Conservation (phyloP, 495 filamentous ascomycete species). For the Penicillium ochrochloron region DNA sequence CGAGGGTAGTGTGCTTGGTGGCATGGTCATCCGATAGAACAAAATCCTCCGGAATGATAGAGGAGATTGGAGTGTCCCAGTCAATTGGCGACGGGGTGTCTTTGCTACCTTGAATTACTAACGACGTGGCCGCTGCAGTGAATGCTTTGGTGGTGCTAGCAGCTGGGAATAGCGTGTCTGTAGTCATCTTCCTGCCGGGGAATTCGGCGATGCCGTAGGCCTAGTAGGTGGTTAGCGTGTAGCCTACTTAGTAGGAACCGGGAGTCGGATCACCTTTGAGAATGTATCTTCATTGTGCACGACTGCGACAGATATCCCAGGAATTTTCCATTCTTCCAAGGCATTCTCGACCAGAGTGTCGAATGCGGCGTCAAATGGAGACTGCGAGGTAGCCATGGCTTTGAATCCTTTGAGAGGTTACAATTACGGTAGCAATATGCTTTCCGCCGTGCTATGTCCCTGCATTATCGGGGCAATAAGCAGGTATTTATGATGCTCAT, state of each 20-base stretch:
- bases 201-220: slow-evolving; percentile 54
- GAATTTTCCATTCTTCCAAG: slow-evolving; percentile 54
- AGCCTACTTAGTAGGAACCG: background rate
- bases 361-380: slow-evolving; percentile 40
- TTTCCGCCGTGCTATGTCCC: background rate
- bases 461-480: background rate
- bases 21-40: slow-evolving; percentile 49
- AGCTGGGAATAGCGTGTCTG: slow-evolving; percentile 46
- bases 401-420: background rate
- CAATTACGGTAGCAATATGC: background rate
- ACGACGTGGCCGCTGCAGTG: slow-evolving; percentile 53
- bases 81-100: slow-evolving; percentile 37
- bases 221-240: slow-evolving; percentile 35
- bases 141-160: slow-evolving; percentile 63
- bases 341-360: slow-evolving; percentile 37
- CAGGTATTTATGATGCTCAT: background rate
- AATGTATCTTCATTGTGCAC: slow-evolving; percentile 49
- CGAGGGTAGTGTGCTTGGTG: slow-evolving; percentile 49
- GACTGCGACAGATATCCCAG: slow-evolving; percentile 55
- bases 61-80: slow-evolving; percentile 54
- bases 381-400: slow-evolving; percentile 2
- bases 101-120: slow-evolving; percentile 48
- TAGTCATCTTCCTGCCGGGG: slow-evolving; percentile 48
- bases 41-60: slow-evolving; percentile 59
- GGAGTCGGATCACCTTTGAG: slow-evolving; percentile 41